Base-by-base conservation (phyloP, 2,329 filamentous ascomycete genomes). In the Epichloe gansuensis region DNA sequence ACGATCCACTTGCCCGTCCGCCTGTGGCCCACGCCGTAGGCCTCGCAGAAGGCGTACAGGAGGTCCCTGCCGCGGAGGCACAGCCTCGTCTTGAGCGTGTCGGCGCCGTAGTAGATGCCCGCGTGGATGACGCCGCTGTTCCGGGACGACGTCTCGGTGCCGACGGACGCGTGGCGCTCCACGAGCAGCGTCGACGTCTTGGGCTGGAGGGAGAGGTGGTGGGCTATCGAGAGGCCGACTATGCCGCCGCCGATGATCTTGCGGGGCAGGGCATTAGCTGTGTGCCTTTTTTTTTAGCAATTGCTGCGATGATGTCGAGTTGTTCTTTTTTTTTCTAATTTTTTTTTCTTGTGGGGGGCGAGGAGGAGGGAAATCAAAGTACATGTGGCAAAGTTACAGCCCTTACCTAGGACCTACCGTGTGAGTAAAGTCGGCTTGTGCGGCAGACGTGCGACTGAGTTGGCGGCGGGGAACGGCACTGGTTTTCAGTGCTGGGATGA, bases 121-220 rank as follows among this genome's bases (percentile, higher is more conserved):
- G 88, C 93, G 67, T 98, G 93, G 61, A 98, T 94, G 52, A 97
- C 91, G 77, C 97, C 91, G 63, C 86, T 91, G 72, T 95, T 96
- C 59, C 91, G 83, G 58, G 86, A 88, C 57, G 86, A 91, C 0
- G 90, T 95, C 72, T 96, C 91, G 31, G 82, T 91, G 48, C 91
- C 91, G 28, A 87, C 76, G 49, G 78, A 75, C 23, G 75, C 69
- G 72, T 95, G 87, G 28, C 86, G 82, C 69, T 96, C 91, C 2
- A 96, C 81, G 51, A 95, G 74, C 12, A 95, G 75, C 0, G 88
- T 91, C 2, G 80, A 81, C 5, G 77, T 75, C 21, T 75, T 72
- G 35, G 81, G 73, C 54, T 75, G 72, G 28, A 81, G 78, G 51
- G 89, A 82, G 25, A 95, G 77, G 57, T 83, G 77, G 4, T 86